A percentile compares a stretch with the other conserved stretches of the same genome.
Conservation (phyloP, 2,329 filamentous ascomycete genomes). For the Botrytis galanthina region DNA sequence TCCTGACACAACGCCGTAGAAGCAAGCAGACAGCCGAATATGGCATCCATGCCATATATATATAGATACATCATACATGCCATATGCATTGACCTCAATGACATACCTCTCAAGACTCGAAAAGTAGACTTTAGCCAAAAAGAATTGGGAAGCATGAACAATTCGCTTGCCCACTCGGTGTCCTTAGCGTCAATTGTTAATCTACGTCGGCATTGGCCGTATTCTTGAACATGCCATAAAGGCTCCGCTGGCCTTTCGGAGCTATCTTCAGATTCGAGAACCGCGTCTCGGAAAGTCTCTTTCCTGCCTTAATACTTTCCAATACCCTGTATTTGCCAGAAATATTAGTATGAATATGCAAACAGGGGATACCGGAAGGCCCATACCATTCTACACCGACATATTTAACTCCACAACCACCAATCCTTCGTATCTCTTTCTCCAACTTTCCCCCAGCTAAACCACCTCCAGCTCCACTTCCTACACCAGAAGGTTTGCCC, state of each 20-base stretch:
- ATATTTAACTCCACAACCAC: conserved; percentile 72
- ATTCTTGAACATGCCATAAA: conserved; percentile 52
- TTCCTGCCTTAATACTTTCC: conserved; percentile 77
- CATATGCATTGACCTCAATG: conserved; percentile 22
- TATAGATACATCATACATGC: conserved; percentile 18
- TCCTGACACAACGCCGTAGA: conserved; percentile 22
- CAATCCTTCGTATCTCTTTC: conserved; percentile 67
- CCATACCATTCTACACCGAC: conserved; percentile 76
- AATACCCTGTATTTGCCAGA: conserved; percentile 57
- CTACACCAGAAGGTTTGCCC: conserved; percentile 53
- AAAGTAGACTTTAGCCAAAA: not conserved
- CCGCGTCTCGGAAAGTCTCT: conserved; percentile 69
- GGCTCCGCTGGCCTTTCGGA: conserved; percentile 60
- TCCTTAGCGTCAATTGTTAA: conserved; percentile 14
- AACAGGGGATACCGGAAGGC: conserved; percentile 15
- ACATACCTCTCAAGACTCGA: conserved; percentile 16
- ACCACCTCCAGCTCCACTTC: conserved; percentile 66
- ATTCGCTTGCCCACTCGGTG: conserved; percentile 9
- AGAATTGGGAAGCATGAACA: conserved; percentile 2
- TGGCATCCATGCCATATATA: conserved; percentile 21
- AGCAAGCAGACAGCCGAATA: conserved; percentile 26
- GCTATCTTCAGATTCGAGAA: conserved; percentile 66
- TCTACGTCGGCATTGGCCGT: conserved; percentile 22
- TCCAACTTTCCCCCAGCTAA: conserved; percentile 77
- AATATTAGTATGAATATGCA: conserved; percentile 6